Evolutionary conservation across 768 basidiomycete species (phyloP), one percentile per base, ranked within the genome.

Genomic region (Phlegmacium glaucopus): DNA sequence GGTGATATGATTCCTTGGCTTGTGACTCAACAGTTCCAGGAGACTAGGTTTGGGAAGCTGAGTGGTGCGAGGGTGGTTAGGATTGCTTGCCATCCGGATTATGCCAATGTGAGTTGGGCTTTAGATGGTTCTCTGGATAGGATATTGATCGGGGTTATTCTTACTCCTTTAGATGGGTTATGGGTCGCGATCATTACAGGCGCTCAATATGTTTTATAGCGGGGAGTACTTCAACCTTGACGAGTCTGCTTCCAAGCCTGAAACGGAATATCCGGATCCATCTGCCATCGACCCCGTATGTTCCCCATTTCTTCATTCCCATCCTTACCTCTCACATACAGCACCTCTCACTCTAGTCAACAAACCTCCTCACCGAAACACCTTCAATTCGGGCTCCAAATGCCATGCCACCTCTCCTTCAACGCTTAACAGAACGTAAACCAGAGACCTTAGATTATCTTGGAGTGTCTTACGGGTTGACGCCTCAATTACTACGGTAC

Each of bases 1-100:
- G 96, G 96, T 1, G 96, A 99, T 69, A 84, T 99, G 82, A 96
- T 99, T 49, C 96, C 96, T 0, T 99, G 96, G 95, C 73, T 96
- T 18, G 72, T 99, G 39, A 83, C 90, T 37, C 92, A 94, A 64
- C 84, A 97, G 73, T 99, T 90, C 75, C 93, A 96, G 71, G 96
- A 99, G 66, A 86, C 79, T 55, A 87, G 89, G 62, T 99, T 99
- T 67, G 95, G 91, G 6, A 74, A 80, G 67, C 70, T 99, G 53
- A 93, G 90, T 34, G 96, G 96, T 0, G 95, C 89, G 6, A 73
- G 96, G 39, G 71, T 99, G 17, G 94, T 99, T 12, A 75, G 96
- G 48, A 85, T 99, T 43, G 95, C 96, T 26, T 92, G 90, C 26
- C 94, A 96, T 69, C 96, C 96, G 0, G 94, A 98, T 63, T 95